phyloP scores from a whole-genome alignment of 2,329 filamentous ascomycete genomes.

The Stenocarpella maydis region DNA sequence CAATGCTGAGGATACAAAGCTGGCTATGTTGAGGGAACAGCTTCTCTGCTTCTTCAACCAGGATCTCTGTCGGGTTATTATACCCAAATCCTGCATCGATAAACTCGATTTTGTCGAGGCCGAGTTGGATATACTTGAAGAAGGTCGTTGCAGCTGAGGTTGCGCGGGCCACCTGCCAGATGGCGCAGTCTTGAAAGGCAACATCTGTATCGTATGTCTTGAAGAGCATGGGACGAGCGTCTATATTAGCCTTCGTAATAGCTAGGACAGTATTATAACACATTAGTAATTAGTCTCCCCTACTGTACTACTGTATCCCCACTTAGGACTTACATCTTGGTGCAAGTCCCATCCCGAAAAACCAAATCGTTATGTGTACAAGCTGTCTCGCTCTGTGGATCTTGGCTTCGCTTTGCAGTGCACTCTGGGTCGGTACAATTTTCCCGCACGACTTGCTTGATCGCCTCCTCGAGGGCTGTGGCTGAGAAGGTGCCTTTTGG shows the following conservation, averaged over 20 bases:
- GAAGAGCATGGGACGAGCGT: background rate
- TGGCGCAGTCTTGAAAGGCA: background rate
- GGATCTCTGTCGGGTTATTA: background rate
- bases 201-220: background rate
- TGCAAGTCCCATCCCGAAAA: background rate
- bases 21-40: background rate
- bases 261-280: background rate
- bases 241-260: background rate
- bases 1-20: background rate
- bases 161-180: background rate
- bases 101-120: background rate
- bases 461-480: background rate
- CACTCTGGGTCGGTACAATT: background rate
- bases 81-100: background rate
- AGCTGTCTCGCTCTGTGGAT: background rate
- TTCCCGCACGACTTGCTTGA: background rate
- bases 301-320: too few species aligned
- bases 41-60: background rate
- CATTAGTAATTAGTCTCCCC: background rate
- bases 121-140: background rate
- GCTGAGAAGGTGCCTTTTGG: background rate
- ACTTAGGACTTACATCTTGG: background rate
- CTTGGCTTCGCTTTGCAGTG: background rate
- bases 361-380: background rate
- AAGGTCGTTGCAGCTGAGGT: background rate